phyloP scores from a whole-genome alignment of 1,284 basidiomycete species.

The Cutaneotrichosporon curvatum region DNA sequence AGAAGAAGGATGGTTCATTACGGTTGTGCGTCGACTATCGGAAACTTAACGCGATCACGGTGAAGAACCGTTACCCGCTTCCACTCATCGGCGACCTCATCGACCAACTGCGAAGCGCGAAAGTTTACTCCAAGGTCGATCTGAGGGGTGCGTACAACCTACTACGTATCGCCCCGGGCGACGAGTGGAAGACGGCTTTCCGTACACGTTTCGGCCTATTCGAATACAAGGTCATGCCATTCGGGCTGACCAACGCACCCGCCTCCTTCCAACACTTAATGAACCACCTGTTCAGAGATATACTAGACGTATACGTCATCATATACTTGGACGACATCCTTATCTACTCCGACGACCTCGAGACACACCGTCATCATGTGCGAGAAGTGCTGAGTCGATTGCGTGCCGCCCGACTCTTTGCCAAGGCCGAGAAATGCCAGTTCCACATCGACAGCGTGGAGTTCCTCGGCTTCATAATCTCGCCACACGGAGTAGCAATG shows the following conservation, averaged over 20 bases:
- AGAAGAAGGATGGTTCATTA: slow-evolving; percentile 49
- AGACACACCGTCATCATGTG: slow-evolving; percentile 30
- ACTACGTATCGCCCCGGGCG: slow-evolving; percentile 24
- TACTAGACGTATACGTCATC: slow-evolving; percentile 28
- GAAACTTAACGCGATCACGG: slow-evolving; percentile 46
- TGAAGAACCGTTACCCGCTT: slow-evolving; percentile 40
- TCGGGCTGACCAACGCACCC: slow-evolving; percentile 48
- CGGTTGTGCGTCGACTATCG: slow-evolving; percentile 49
- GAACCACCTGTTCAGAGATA: slow-evolving; percentile 26
- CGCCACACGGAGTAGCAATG: slow-evolving; percentile 42
- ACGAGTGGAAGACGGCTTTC: slow-evolving; percentile 46
- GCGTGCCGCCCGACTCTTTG: slow-evolving; percentile 33
- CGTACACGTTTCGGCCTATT: slow-evolving; percentile 39
- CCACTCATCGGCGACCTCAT: slow-evolving; percentile 25
- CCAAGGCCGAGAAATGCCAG: slow-evolving; percentile 46
- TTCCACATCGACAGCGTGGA: slow-evolving; percentile 26
- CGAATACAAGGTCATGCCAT: slow-evolving; percentile 47
- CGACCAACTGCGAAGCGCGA: slow-evolving; percentile 29
- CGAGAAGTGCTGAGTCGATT: slow-evolving; percentile 45
- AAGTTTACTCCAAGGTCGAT: slow-evolving; percentile 37
- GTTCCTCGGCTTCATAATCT: slow-evolving; percentile 49
- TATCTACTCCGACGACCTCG: slow-evolving; percentile 47
- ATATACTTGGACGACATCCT: slow-evolving; percentile 45
- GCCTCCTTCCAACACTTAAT: slow-evolving; percentile 41
- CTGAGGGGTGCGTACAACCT: slow-evolving; percentile 35